phyloP scores from a whole-genome alignment of 352 stramenopile species.

The Globisporangium takayamanum region DNA sequence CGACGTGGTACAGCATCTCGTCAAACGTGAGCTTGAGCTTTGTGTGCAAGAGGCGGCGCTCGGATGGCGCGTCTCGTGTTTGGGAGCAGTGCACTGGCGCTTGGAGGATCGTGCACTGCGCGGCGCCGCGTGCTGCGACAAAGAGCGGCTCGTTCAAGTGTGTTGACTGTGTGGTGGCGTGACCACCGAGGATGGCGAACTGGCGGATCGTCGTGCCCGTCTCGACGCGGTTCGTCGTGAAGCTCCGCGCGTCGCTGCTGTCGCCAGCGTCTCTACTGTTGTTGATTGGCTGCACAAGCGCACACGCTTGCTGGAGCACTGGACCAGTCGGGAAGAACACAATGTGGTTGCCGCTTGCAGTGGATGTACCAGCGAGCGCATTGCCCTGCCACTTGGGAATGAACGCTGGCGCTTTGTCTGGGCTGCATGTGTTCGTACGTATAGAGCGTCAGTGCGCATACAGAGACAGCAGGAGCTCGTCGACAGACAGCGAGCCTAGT shows the following conservation, averaged over 20 bases:
- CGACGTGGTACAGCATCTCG: constrained; percentile 51
- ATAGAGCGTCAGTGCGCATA: background rate
- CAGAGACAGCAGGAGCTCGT: background rate
- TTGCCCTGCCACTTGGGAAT: constrained; percentile 65
- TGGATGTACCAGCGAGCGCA: constrained; percentile 35
- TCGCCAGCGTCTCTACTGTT: constrained; percentile 1
- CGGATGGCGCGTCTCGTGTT: no score
- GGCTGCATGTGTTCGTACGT: constrained; percentile 8
- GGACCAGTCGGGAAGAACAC: constrained; percentile 65
- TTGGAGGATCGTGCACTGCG: constrained; percentile 33
- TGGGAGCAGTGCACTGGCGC: constrained; percentile 8
- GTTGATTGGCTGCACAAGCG: constrained; percentile 25
- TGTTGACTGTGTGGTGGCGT: constrained; percentile 12
- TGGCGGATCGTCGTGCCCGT: constrained; percentile 53
- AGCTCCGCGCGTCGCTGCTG: background rate
- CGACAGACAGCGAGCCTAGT: background rate
- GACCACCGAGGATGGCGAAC: constrained; percentile 40
- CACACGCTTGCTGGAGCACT: constrained; percentile 57
- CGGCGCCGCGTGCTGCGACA: constrained; percentile 34
- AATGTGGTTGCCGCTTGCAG: constrained; percentile 28
- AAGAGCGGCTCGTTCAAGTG: constrained; percentile 28
- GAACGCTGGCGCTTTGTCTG: constrained; percentile 15
- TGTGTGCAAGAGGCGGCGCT: constrained; percentile 11
- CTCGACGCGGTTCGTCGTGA: constrained; percentile 42
- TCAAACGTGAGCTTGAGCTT: constrained; percentile 50